Base-by-base conservation (phyloP, 805 yeast genomes). In the Cyberlindnera euphorbiae region DNA sequence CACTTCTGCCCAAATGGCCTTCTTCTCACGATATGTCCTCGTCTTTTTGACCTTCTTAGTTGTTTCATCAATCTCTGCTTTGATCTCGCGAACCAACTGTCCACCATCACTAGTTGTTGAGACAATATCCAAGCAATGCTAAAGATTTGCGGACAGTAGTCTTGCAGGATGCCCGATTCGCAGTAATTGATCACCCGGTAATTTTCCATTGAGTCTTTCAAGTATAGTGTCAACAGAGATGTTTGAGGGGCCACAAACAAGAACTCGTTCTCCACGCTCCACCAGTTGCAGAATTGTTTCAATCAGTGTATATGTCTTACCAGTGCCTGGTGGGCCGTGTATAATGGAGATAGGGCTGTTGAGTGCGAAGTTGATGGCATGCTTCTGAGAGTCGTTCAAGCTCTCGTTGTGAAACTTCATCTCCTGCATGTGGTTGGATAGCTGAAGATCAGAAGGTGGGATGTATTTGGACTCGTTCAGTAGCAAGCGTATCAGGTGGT, bases 81-180 rank as follows among this genome's bases (percentile, higher is more conserved):
- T 70, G 6, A 90, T 77, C 29, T 81, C 96, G 26, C 66, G 64
- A 2, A 86, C 59, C 15, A 90, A 70, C 13, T 68, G 72, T 1
- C 81, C 82, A 5, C 73, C 68, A 37, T 75, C 77, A 18, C 75
- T 69, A 16, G 63, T 65, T 44, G 76, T 79, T 8, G 85, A 71
- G 1, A 85, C 64, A 14, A 83, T 62, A 47, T 89, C 96, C 17
- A 89, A 59, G 0, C 95, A 85, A 55, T 87, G 95, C 16, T 72
- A 66, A 23, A 79, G 58, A 37, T 78, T 81, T 0, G 69, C 50
- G 1, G 73, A 71, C 13, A 87, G 56, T 11, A 90, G 65, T 38
- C 97, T 71, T 1, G 97, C 95, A 0, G 97, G 97, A 57, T 93
- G 97, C 0, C 97, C 98, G 25, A 90, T 71, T 51, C 98, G 69